Evolutionary conservation across 257 asterid species (phyloP).

Genomic region (Agastache rugosa): DNA sequence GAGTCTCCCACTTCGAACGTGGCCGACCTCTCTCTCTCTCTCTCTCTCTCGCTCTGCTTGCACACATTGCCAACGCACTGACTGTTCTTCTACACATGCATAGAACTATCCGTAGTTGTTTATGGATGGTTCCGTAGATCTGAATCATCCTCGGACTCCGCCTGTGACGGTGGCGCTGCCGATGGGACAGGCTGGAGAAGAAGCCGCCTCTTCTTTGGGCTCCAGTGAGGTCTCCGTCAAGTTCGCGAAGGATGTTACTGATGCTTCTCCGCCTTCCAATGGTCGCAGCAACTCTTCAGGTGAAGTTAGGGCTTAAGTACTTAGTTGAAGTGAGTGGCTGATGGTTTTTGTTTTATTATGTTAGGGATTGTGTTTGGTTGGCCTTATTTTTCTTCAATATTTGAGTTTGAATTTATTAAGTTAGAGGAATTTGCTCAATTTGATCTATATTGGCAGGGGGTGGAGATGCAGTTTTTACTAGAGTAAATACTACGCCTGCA

Average conservation of each 20-base stretch:
- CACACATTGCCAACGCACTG: slow-evolving; percentile 22
- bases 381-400: not conserved
- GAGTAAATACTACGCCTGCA: slow-evolving; percentile 59
- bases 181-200: slow-evolving; percentile 49
- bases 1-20: slow-evolving; percentile 42
- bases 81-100: slow-evolving; percentile 19
- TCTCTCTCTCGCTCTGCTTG: slow-evolving; percentile 7
- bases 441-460: slow-evolving; percentile 47
- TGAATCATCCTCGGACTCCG: slow-evolving; percentile 43
- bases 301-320: slow-evolving; percentile 38
- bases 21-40: slow-evolving; percentile 21
- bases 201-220: slow-evolving; percentile 48
- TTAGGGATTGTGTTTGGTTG: slow-evolving; percentile 16
- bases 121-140: slow-evolving; percentile 53
- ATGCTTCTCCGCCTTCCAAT: slow-evolving; percentile 44
- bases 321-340: slow-evolving; percentile 21
- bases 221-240: slow-evolving; percentile 55
- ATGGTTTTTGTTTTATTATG: too few relatives aligned
- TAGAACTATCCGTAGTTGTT: slow-evolving; percentile 5
- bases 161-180: slow-evolving; percentile 45
- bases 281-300: slow-evolving; percentile 58
- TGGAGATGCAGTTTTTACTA: slow-evolving; percentile 47
- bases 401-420: slow-evolving; percentile 4
- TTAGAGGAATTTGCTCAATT: slow-evolving; percentile 13
- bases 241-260: slow-evolving; percentile 44